Evolutionary conservation across 2,329 filamentous ascomycete genomes (phyloP).

Genomic region (Epichloe glyceriae): DNA sequence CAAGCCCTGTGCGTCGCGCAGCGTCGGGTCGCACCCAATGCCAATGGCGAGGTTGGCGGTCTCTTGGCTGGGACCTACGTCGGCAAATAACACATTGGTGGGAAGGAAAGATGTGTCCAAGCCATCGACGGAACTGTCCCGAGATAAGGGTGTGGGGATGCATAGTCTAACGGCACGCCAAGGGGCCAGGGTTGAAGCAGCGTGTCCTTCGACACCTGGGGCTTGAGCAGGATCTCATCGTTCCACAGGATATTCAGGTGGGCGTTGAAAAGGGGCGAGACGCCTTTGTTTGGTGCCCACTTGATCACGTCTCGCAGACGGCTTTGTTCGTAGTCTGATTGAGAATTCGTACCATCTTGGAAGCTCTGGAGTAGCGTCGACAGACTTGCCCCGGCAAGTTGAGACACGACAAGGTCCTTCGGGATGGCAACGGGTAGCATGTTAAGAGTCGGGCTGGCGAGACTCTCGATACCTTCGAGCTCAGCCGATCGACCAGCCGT

Average conservation of each 20-base stretch:
- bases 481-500: background rate
- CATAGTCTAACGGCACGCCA: background rate
- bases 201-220: background rate
- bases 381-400: background rate
- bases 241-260: slow-evolving; percentile 3
- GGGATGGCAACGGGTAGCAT: background rate
- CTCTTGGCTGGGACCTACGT: background rate
- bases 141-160: background rate
- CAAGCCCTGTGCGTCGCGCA: background rate
- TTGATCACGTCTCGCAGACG: slow-evolving; percentile 2
- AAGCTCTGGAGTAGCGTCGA: background rate
- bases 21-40: background rate
- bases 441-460: background rate
- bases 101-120: background rate
- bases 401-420: background rate
- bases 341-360: background rate
- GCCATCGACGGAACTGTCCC: background rate
- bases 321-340: slow-evolving; percentile 4
- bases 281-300: background rate
- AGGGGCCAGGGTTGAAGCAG: background rate
- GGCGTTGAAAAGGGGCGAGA: background rate
- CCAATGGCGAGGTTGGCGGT: background rate
- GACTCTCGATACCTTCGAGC: background rate
- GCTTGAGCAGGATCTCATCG: background rate
- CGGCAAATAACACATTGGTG: background rate